Evolutionary conservation across 1,139 yeast genomes (phyloP).

Genomic region (Blastobotrys capitulatus): DNA sequence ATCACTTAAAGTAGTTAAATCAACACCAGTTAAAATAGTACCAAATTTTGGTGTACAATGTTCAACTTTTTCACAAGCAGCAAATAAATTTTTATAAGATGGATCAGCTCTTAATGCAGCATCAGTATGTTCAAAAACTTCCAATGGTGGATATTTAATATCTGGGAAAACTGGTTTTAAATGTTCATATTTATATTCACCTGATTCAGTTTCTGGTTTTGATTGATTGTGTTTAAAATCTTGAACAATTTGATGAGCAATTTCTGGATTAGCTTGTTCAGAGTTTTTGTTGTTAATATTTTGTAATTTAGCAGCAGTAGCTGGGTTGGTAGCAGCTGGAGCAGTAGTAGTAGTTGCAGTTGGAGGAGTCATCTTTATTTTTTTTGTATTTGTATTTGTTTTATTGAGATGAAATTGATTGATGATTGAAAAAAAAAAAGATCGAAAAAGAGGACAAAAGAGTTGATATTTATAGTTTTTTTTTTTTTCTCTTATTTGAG

Average conservation of each 20-base stretch:
- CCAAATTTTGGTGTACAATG: constrained; percentile 62
- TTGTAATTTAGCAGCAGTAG: too few relatives aligned
- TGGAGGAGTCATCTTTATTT: constrained; percentile 10
- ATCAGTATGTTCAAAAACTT: constrained; percentile 21
- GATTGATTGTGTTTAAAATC: neutral
- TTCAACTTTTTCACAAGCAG: constrained; percentile 36
- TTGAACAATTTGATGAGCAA: neutral
- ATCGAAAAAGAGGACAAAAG: too few relatives aligned
- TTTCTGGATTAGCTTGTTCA: neutral
- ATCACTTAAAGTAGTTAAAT: constrained; percentile 47
- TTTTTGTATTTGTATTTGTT: neutral
- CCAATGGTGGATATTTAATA: constrained; percentile 26
- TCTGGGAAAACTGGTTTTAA: constrained; percentile 33
- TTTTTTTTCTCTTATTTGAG: too few relatives aligned
- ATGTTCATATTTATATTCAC: constrained; percentile 26
- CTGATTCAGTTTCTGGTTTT: too few relatives aligned
- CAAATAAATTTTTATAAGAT: constrained; percentile 46
- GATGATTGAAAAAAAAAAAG: neutral
- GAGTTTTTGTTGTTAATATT: too few relatives aligned
- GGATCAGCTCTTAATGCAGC: constrained; percentile 45
- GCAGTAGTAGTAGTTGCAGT: neutral
- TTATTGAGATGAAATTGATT: too few relatives aligned
- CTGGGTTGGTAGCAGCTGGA: neutral
- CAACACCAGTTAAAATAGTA: constrained; percentile 54
- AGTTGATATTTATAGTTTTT: too few relatives aligned